Evolutionary conservation across 2,329 filamentous ascomycete genomes (phyloP).

Genomic region (Cladosporium oxysporum): DNA sequence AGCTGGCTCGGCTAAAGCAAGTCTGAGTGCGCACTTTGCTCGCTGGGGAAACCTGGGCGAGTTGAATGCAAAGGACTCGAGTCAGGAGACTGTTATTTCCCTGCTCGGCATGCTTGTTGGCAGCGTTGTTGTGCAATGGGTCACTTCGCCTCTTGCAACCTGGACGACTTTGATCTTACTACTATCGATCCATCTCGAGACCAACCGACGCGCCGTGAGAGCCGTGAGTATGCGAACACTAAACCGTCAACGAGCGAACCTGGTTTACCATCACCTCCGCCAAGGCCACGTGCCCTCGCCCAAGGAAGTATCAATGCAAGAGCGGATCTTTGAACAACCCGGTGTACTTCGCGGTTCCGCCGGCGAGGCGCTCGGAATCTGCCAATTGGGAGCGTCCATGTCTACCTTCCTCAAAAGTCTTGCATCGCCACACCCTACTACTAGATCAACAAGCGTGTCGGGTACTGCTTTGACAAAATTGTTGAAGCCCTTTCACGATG

Average conservation of each 20-base stretch:
- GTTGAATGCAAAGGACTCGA: conserved; percentile 91
- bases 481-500: conserved; percentile 51
- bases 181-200: conserved; percentile 73
- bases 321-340: conserved; percentile 64
- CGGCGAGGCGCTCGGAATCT: conserved; percentile 52
- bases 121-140: conserved; percentile 74
- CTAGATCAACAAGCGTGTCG: conserved; percentile 26
- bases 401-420: conserved; percentile 27
- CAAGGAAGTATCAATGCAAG: conserved; percentile 60
- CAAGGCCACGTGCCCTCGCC: conserved; percentile 59
- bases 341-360: conserved; percentile 62
- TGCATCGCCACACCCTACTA: conserved; percentile 31
- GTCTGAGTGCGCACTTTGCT: conserved; percentile 89
- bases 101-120: conserved; percentile 85
- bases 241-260: conserved; percentile 81
- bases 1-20: conserved; percentile 86
- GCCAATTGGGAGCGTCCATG: conserved; percentile 52
- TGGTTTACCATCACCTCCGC: conserved; percentile 65
- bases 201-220: conserved; percentile 84
- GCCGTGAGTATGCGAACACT: conserved; percentile 80
- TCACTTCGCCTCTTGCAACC: conserved; percentile 71
- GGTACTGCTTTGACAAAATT: conserved; percentile 46
- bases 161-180: conserved; percentile 72
- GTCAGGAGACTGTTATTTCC: conserved; percentile 91
- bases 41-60: conserved; percentile 84